Base-by-base conservation (phyloP, 2,329 filamentous ascomycete genomes). In the Fusarium aywerte region DNA sequence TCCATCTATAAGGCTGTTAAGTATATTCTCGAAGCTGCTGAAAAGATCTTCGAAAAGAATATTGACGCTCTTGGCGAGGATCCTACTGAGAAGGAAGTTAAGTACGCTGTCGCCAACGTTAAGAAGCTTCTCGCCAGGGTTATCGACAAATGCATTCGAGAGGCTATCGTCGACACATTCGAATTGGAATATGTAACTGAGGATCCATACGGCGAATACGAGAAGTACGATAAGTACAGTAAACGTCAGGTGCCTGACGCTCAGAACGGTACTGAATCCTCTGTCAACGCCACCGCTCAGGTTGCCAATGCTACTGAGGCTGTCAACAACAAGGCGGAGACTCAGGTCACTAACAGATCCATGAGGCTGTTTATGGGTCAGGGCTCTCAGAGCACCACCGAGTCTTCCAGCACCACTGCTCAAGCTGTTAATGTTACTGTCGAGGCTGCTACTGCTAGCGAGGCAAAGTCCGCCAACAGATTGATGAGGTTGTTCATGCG, bases 141-240 rank as follows among this genome's bases (percentile, higher is more conserved):
- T 16, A 53, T 67, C n/a, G 58, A 66, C 31, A 40, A 55, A 43
- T 13, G 23, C 15, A 16, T 67, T n/a, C 54, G 64, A 35, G 35
- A 59, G 47, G 52, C 63, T n/a, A 27, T 67, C 33, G 35, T 58
- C 25, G 21, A 39, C 18, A 58, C 67, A 29, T 63, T 67, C 18
- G 31, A 16, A 3, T 23, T 58, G 39, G 51, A 58, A n/a, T 38
- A 56, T 12, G 35, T 62, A 18, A 36, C 35, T 9, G 55, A 58
- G 18, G 21, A 58, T n/a, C 20, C 33, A 12, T 44, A 52, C 23
- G 27, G 27, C 25, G 35, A 45, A 13, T 21, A 32, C 7, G 33
- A 58, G 48, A 31, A 55, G 33, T 35, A 44, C 31, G 36, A 32
- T 8, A 42, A 42, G 39, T 42, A 42, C 18, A n/a, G 20, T 4